Percentiles rank a stretch among this genome's conserved stretches.
Conservation (phyloP, 768 basidiomycete genomes). For the Cyclocybe aegerita region DNA sequence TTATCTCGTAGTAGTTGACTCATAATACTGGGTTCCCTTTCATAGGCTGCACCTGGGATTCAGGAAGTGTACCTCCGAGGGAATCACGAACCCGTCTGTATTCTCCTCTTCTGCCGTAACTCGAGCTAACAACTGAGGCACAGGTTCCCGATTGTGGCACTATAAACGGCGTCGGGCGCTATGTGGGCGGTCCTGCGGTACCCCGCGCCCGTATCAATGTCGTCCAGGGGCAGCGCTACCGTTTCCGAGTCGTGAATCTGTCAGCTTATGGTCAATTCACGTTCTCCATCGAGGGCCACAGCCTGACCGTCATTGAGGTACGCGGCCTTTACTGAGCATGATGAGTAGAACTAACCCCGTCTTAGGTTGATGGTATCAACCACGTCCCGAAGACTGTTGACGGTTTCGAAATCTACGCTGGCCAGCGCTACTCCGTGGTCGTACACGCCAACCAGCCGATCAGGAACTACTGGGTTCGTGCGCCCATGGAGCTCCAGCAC, state of each 20-base stretch:
- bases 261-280: constrained; percentile 44
- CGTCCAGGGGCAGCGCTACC: constrained; percentile 41
- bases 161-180: constrained; percentile 22
- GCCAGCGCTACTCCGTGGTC: constrained; percentile 49
- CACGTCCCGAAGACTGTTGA: constrained; percentile 32
- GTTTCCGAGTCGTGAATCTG: constrained; percentile 51
- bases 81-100: constrained; percentile 17
- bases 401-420: constrained; percentile 40
- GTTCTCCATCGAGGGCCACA: constrained; percentile 35
- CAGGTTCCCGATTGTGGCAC: constrained; percentile 18
- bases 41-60: constrained; percentile 12
- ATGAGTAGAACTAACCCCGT: constrained; percentile 10
- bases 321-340: constrained; percentile 15
- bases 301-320: constrained; percentile 24
- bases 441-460: constrained; percentile 42
- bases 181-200: constrained; percentile 16
- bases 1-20: neutral
- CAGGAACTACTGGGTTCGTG: constrained; percentile 48
- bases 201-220: constrained; percentile 33
- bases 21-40: neutral
- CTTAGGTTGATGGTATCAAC: constrained; percentile 38
- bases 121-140: neutral
- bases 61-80: constrained; percentile 15
- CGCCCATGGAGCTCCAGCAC: constrained; percentile 29
- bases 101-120: neutral